Conservation (phyloP, 176 grass and related monocot species). For the Raddia distichophylla region DNA sequence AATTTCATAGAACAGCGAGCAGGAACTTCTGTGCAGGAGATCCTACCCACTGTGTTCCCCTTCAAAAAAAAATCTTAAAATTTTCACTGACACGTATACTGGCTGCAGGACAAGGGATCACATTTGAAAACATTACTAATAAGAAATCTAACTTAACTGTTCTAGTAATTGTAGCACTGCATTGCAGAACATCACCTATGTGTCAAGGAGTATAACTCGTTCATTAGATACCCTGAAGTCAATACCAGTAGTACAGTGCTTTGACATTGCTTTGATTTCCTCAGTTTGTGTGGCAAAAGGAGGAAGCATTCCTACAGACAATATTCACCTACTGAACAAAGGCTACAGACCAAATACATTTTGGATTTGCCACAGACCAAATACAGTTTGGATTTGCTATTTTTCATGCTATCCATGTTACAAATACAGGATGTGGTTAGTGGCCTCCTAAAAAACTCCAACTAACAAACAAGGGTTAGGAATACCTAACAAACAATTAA, state of each 20-base stretch:
- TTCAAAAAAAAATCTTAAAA: too few species aligned
- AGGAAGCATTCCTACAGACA: conserved; percentile 81
- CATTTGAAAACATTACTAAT: neutral
- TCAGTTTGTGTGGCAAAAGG: conserved; percentile 88
- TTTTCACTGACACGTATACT: too few species aligned
- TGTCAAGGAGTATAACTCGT: conserved; percentile 89
- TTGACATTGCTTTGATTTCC: conserved; percentile 75
- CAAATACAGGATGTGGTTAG: too few species aligned
- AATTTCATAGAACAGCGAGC: neutral
- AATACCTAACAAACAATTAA: too few species aligned
- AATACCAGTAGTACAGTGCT: conserved; percentile 82
- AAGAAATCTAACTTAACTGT: neutral
- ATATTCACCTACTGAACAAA: neutral
- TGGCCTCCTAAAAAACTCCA: too few species aligned
- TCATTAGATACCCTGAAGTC: conserved; percentile 94
- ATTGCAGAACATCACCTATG: conserved; percentile 55
- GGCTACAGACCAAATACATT: too few species aligned
- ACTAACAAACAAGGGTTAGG: too few species aligned
- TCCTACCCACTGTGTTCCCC: conserved; percentile 52
- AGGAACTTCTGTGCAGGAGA: conserved; percentile 34
- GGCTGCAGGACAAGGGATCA: conserved; percentile 57
- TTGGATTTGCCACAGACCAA: too few species aligned
- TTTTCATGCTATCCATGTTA: too few species aligned
- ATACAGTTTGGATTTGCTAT: too few species aligned
- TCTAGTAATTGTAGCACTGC: neutral